Conservation (phyloP, 192 early-diverging fungal species). For the Coemansia erecta region DNA sequence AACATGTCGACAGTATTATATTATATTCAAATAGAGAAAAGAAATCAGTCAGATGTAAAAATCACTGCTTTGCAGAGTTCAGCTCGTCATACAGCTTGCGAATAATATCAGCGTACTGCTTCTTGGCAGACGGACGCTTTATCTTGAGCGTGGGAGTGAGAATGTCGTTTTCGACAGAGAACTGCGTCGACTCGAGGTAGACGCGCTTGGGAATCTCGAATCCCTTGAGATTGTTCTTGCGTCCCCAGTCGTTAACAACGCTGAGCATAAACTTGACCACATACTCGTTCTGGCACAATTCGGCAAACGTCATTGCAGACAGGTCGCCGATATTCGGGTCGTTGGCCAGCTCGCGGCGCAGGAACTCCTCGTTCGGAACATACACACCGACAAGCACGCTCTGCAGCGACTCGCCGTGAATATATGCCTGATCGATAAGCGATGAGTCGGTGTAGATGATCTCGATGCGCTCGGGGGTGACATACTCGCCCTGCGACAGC, state of each 20-base stretch:
- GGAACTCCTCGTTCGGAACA: conserved; percentile 66
- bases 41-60: neutral
- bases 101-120: conserved; percentile 46
- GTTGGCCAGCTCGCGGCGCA: conserved; percentile 51
- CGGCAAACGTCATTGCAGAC: conserved; percentile 32
- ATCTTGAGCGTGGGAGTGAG: conserved; percentile 80
- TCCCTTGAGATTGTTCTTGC: conserved; percentile 61
- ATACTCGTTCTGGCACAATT: conserved; percentile 60
- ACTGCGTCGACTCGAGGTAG: conserved; percentile 63
- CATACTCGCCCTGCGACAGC: conserved; percentile 72
- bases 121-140: conserved; percentile 54
- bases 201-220: conserved; percentile 75
- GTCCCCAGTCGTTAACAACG: conserved; percentile 56
- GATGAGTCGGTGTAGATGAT: conserved; percentile 57
- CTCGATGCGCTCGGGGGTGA: conserved; percentile 86
- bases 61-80: neutral
- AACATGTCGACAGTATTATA: too few species aligned
- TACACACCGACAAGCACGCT: conserved; percentile 72
- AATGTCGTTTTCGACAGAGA: conserved; percentile 75
- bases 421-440: conserved; percentile 65
- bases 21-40: neutral
- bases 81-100: conserved; percentile 57
- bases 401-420: conserved; percentile 83
- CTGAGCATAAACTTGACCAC: conserved; percentile 52
- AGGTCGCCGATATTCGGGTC: conserved; percentile 20